Evolutionary conservation across 306 rosid genomes (phyloP), one percentile per base, ranked within the genome.

Genomic region (Biancaea sappan): DNA sequence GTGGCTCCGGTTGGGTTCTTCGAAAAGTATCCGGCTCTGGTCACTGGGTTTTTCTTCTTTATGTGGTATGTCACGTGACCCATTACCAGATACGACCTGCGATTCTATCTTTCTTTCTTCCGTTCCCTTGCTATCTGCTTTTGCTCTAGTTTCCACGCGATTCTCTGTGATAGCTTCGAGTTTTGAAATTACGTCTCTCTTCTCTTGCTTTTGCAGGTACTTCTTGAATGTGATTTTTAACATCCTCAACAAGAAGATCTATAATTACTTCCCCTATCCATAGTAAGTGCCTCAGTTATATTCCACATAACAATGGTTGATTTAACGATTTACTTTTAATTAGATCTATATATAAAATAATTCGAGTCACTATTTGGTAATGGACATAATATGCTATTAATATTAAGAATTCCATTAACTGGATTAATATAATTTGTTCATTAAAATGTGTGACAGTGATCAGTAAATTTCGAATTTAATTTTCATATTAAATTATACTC

Each of bases 261-360:
- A 94, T 62, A 94, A 94, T 52, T 94, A 94, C 50, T 94, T 94
- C 82, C 98, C 98, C 35, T 94, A 94, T 73, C 98, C 98, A 8
- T 94, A 82, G 97, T 94, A 87, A 70, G 97, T 78, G 10, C 11
- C 46, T 24, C 57, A 16, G 44, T 15, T 26, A 31, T 73, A 31
- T 73, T 50, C 15, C 1, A 43, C 59, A 25, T 11, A 12, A 44
- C 10, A 24, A 6, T 31, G 3, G 1, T 13, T 38, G 24, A 2
- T 67, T 54, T 24, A 15, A 51, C 14, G 48, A 8, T 40, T 32
- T 43, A 13, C 41, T 15, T 46, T 21, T 48, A 31, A 69, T 69
- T 59, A n/a, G 64, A 72, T 63, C 47, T 19, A 3, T 57, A 43
- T 19, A 3, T 57, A 43, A 58, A 47, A 22, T 46, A 9, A 26